Base-by-base conservation (phyloP, 2,329 filamentous ascomycete species). In the Sordariomycetes sp. region DNA sequence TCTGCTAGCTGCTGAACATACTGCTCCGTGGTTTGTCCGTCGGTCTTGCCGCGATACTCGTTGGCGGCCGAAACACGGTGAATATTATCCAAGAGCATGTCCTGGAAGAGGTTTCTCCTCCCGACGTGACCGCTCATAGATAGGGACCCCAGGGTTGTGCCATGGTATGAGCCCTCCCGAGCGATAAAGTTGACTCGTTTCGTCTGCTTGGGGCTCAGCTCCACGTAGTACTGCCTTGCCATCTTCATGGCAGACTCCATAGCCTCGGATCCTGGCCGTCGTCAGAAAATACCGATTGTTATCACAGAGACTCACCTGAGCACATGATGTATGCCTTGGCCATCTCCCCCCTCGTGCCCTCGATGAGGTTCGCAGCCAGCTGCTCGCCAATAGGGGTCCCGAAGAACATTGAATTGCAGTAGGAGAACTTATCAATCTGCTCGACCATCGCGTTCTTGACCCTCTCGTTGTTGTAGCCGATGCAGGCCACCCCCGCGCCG, bases 161-260 rank as follows among this genome's bases (percentile, higher is more conserved):
- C 83, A 42, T 88, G 83, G 44, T 84, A 88, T 4, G 79, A 83
- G 27, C 75, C 67, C 23, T 70, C 55, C 11, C 82, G 69, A 4
- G 78, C 68, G 45, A 88, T 84, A 53, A 86, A 85, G 9, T 68
- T 63, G 1, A 57, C 64, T 14, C 82, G 67, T 25, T 65, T 53
- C 2, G 68, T 63, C 42, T 84, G 66, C 1, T 72, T 57, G 0
- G 58, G 54, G 3, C 49, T 41, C 3, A 47, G 38, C 34, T 68
- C 64, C 8, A 58, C 41, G 32, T 52, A 66, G 34, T 65, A 69
- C 41, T 70, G 65, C 8, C 59, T 43, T 0, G 63, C 61, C 26
- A 68, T 46, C 39, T 70, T 70, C 40, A 70, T 46, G 0, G 58
- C 59, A 0, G 63, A 55, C 35, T 70, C 66, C 32, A 60, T 57